Conservation (phyloP, 1,139 yeast species). For the Hyphopichia burtonii region DNA sequence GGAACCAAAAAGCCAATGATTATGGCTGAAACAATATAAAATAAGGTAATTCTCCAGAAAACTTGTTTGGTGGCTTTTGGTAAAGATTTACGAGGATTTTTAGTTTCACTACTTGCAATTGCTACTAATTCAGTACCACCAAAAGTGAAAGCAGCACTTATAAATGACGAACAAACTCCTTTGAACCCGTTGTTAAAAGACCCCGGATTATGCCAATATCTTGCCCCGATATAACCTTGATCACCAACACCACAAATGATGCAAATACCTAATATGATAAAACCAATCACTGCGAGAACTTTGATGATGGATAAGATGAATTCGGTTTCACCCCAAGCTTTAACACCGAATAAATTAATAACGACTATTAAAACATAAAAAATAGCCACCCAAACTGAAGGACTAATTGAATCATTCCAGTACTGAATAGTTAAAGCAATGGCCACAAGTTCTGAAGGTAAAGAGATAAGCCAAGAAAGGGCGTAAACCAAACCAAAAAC, state of each 20-base stretch:
- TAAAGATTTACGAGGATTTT: conserved; percentile 62
- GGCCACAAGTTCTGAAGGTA: conserved; percentile 47
- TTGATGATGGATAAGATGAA: conserved; percentile 40
- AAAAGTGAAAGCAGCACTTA: conserved; percentile 83
- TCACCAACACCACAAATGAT: conserved; percentile 45
- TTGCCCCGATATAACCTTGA: conserved; percentile 41
- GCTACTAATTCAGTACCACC: conserved; percentile 82
- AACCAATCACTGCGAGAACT: conserved; percentile 44
- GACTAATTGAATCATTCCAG: conserved; percentile 38
- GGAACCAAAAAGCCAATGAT: conserved; percentile 50
- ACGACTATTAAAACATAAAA: conserved; percentile 36
- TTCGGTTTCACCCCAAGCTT: conserved; percentile 49
- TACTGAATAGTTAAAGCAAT: conserved; percentile 42
- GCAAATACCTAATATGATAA: conserved; percentile 38
- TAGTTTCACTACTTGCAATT: conserved; percentile 82
- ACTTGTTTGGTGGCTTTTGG: conserved; percentile 77
- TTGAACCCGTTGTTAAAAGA: conserved; percentile 62
- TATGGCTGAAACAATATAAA: conserved; percentile 50
- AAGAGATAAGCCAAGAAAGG: conserved; percentile 41
- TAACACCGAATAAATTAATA: conserved; percentile 46
- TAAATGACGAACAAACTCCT: conserved; percentile 81
- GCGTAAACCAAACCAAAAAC: conserved; percentile 44
- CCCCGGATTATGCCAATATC: conserved; percentile 43
- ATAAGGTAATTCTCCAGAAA: conserved; percentile 67
- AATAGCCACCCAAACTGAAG: conserved; percentile 46